These are phyloP conservation scores for Diphasiastrum complanatum DNA, from an alignment of 83 land plant genomes.

Conservation along the genomic window DNA sequence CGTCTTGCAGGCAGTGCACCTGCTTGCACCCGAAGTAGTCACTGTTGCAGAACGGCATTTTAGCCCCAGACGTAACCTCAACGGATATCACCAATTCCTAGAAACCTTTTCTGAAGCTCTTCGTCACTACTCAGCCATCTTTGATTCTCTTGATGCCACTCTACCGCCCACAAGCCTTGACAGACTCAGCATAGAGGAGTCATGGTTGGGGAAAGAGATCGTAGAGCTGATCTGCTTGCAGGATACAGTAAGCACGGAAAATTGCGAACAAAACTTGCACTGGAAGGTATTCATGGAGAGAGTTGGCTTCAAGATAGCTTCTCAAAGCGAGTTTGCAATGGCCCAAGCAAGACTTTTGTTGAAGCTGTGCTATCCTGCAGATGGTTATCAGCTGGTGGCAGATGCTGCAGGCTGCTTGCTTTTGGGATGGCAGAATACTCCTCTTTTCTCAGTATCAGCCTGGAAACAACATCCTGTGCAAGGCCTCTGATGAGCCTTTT, in stretches of 20 bases:
- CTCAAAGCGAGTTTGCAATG: conserved; percentile 36
- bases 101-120: conserved; percentile 40
- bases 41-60: conserved; percentile 44
- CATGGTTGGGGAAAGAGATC: conserved; percentile 35
- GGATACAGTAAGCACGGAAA: conserved; percentile 3
- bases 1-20: conserved; percentile 30
- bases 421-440: conserved; percentile 45
- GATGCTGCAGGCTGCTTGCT: conserved; percentile 29
- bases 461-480: no score
- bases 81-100: no score
- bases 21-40: conserved; percentile 25
- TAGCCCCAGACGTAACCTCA: background rate
- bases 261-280: conserved; percentile 15
- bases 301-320: conserved; percentile 26
- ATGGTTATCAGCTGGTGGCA: conserved; percentile 48
- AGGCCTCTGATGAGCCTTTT: no score
- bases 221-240: conserved; percentile 8
- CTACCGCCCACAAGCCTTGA: conserved; percentile 37
- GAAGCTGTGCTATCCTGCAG: conserved; percentile 44
- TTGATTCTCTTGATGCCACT: conserved; percentile 58
- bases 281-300: conserved; percentile 20
- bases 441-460: conserved; percentile 47
- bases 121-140: conserved; percentile 51
- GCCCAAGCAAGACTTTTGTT: conserved; percentile 49
- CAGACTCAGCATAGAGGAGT: conserved; percentile 41